These are phyloP conservation scores for Myxozyma monticola DNA, from an alignment of 805 yeast genomes.

Conservation along the genomic window DNA sequence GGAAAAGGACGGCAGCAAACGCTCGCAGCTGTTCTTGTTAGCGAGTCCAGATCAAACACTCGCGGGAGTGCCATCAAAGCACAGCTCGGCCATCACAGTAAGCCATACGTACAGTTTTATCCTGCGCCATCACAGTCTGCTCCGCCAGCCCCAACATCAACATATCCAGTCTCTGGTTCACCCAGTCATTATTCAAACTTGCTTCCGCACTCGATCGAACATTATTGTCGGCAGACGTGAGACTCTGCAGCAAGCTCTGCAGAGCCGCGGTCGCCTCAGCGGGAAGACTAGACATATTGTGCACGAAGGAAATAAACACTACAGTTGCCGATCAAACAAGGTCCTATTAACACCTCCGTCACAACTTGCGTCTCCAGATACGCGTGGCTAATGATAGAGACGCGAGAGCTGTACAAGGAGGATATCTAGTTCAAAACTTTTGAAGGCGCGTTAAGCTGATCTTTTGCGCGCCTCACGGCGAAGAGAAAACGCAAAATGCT, in stretches of 20 bases:
- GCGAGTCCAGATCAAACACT: not conserved
- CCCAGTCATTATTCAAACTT: conserved; percentile 74
- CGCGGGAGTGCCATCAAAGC: not conserved
- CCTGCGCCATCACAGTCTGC: conserved; percentile 62
- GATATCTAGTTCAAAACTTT: no score
- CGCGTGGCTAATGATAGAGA: no score
- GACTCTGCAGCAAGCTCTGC: conserved; percentile 57
- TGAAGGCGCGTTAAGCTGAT: no score
- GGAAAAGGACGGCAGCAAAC: conserved; percentile 82
- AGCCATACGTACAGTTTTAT: conserved; percentile 45
- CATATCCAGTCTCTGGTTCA: conserved; percentile 64
- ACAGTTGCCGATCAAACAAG: no score
- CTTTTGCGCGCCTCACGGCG: no score
- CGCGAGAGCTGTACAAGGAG: no score
- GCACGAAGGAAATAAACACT: no score
- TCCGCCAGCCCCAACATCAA: conserved; percentile 77
- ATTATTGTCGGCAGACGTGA: conserved; percentile 76
- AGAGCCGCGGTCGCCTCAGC: conserved; percentile 59
- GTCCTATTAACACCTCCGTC: no score
- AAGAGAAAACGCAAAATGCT: no score
- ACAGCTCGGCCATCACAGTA: not conserved
- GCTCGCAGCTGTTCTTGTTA: conserved; percentile 43
- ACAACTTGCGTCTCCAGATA: no score
- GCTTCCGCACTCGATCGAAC: conserved; percentile 78
- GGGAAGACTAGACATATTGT: conserved; percentile 45